A percentile compares a stretch with the other conserved stretches of the same genome.
phyloP scores from a whole-genome alignment of 2,329 filamentous ascomycete species.

The Dactylellina haptotyla region DNA sequence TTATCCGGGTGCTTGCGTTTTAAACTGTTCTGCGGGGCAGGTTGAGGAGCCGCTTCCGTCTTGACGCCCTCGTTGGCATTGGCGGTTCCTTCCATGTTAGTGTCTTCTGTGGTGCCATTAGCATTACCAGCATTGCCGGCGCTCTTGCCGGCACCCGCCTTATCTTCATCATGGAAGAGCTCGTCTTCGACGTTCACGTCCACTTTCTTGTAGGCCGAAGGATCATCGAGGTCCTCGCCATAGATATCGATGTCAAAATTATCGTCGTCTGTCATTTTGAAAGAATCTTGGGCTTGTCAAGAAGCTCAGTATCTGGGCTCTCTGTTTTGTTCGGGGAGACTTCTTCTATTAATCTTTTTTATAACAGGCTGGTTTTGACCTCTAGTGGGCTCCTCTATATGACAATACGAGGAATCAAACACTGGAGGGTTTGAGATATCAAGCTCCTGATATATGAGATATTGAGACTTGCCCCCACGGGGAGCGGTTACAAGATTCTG shows the following conservation, averaged over 20 bases:
- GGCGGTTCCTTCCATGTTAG: slow-evolving; percentile 57
- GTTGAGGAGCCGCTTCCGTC: slow-evolving; percentile 60
- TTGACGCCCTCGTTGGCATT: slow-evolving; percentile 57
- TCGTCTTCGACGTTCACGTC: slow-evolving; percentile 61
- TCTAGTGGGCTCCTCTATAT: slow-evolving; percentile 55
- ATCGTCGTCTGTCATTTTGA: slow-evolving; percentile 73
- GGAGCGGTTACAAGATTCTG: slow-evolving; percentile 53
- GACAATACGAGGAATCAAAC: slow-evolving; percentile 53
- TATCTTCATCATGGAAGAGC: slow-evolving; percentile 59
- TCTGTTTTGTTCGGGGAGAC: slow-evolving; percentile 26
- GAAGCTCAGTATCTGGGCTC: slow-evolving; percentile 24
- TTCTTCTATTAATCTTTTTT: slow-evolving; percentile 50
- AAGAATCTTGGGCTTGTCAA: slow-evolving; percentile 23
- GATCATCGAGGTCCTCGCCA: slow-evolving; percentile 65
- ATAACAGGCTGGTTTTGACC: slow-evolving; percentile 48
- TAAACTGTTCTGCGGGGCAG: slow-evolving; percentile 67
- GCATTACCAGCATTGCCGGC: slow-evolving; percentile 49
- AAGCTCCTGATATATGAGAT: slow-evolving; percentile 52
- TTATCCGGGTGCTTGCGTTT: slow-evolving; percentile 71
- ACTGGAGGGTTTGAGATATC: slow-evolving; percentile 44
- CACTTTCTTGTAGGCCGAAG: slow-evolving; percentile 60
- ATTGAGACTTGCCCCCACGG: slow-evolving; percentile 53
- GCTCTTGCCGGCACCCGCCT: slow-evolving; percentile 43
- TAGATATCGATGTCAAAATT: slow-evolving; percentile 77
- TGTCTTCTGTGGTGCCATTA: slow-evolving; percentile 56